Evolutionary conservation across 805 yeast genomes (phyloP).

Genomic region (Tetrapisispora taiwanensis): DNA sequence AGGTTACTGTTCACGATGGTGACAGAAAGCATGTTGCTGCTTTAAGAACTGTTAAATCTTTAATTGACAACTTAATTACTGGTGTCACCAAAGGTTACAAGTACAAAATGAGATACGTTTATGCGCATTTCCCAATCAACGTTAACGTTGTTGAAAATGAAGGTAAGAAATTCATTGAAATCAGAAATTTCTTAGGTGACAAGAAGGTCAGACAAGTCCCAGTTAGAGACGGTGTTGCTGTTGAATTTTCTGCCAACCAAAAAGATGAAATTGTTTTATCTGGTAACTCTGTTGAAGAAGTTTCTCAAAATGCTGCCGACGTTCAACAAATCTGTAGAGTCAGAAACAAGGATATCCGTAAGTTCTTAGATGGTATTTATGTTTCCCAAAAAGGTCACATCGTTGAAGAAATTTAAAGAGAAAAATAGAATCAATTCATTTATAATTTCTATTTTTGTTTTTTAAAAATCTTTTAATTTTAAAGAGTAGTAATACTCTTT

Average conservation of each 20-base stretch:
- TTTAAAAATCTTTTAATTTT: no score
- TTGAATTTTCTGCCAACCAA: constrained; percentile 69
- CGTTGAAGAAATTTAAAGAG: constrained; percentile 46
- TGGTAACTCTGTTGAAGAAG: constrained; percentile 63
- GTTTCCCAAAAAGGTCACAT: constrained; percentile 92
- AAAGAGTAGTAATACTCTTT: neutral
- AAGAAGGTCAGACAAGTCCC: constrained; percentile 87
- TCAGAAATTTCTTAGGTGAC: constrained; percentile 99
- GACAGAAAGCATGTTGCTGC: constrained; percentile 99
- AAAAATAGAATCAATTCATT: no score
- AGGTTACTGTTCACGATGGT: constrained; percentile 93
- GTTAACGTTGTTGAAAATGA: constrained; percentile 82
- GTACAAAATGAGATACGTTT: constrained; percentile 99
- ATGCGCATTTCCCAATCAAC: constrained; percentile 99
- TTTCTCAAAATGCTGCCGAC: constrained; percentile 97
- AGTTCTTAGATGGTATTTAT: constrained; percentile 99
- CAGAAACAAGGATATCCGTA: constrained; percentile 99
- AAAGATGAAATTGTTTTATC: constrained; percentile 90
- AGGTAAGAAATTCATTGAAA: constrained; percentile 69
- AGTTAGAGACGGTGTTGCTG: constrained; percentile 81
- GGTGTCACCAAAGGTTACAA: constrained; percentile 99
- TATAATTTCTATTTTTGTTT: neutral
- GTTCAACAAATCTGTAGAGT: constrained; percentile 96
- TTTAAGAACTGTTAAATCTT: constrained; percentile 95
- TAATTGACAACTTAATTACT: constrained; percentile 85